Evolutionary conservation across 2,329 filamentous ascomycete genomes (phyloP).

Genomic region (Fusarium pininemorale): DNA sequence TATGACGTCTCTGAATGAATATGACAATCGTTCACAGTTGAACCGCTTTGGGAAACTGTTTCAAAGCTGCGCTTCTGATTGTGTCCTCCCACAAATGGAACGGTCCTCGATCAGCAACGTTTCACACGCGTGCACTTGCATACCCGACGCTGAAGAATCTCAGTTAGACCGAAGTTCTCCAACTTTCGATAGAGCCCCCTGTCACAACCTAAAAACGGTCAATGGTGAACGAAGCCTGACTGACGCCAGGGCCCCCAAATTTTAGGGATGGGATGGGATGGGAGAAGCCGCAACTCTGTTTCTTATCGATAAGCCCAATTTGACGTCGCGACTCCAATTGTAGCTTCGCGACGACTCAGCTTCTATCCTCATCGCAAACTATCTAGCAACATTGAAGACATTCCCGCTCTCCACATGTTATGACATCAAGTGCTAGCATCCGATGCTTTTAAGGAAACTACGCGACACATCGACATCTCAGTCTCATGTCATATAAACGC

Average conservation of each 20-base stretch:
- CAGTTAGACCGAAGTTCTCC: slow-evolving; percentile 13
- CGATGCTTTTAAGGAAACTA: slow-evolving; percentile 21
- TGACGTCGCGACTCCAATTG: slow-evolving; percentile 24
- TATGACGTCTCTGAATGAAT: slow-evolving; percentile 5
- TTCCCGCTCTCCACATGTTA: neutral
- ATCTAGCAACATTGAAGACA: neutral
- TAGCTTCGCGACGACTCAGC: slow-evolving; percentile 11
- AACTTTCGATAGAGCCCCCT: slow-evolving; percentile 16
- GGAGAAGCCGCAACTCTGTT: slow-evolving; percentile 15
- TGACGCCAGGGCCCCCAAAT: neutral
- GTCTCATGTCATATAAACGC: slow-evolving; percentile 80
- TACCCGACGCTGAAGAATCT: slow-evolving; percentile 12
- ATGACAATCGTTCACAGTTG: neutral
- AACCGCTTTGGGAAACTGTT: neutral
- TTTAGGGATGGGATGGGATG: neutral
- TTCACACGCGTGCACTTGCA: slow-evolving; percentile 21
- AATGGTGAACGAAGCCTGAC: neutral
- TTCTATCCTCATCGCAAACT: slow-evolving; percentile 11
- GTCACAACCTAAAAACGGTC: neutral
- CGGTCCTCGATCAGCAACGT: neutral
- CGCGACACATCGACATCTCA: slow-evolving; percentile 4
- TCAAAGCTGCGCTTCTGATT: neutral
- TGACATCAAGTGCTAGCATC: neutral
- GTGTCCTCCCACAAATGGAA: neutral
- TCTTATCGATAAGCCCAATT: slow-evolving; percentile 34